Evolutionary conservation across 257 asterid species (phyloP), one percentile per base, ranked within the genome.

Genomic region (Solanum sejunctum): DNA sequence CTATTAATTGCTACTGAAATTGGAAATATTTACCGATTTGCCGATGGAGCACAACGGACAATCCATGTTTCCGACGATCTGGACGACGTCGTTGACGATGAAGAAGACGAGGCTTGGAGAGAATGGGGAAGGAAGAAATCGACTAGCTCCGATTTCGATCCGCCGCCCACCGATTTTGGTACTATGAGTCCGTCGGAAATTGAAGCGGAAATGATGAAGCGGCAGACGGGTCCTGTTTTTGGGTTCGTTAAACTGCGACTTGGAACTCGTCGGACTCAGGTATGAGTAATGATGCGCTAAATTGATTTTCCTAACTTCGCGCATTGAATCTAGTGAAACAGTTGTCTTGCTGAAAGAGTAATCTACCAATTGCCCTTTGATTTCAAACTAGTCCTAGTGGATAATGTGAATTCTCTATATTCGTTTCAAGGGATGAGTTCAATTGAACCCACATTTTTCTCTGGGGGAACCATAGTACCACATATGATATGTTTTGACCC

Each of bases 191-290:
- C 90, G 36, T 82, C 89, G 7, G 82, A 91, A 79, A 93, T 94
- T 92, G 96, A 93, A 87, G 91, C 85, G 9, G 95, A 93, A 79
- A 90, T 93, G 95, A 89, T 93, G 91, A 94, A 93, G 90, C 92
- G 91, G 72, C 96, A 93, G 49, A 7, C 45, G 63, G 99, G 99
- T 12, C 98, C 98, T 6, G 95, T 93, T 70, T 93, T 95, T 82
- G 99, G 99, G 12, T 97, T 97, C 63, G 97, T 87, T 17, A 97
- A 97, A 91, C 98, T 97, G 90, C 95, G 93, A 56, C 92, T 93
- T 39, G 98, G 98, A 11, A 71, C 88, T 77, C 91, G 83, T 51
- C 93, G 97, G 39, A 91, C 93, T 85, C 88, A 89, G 90, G 99
- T 97, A 89, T 8, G 43, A 75, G 43, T 3, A 21, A 3, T 49